These are phyloP conservation scores for Parasitella parasitica DNA, from an alignment of 371 early-diverging fungal genomes.

Conservation along the genomic window DNA sequence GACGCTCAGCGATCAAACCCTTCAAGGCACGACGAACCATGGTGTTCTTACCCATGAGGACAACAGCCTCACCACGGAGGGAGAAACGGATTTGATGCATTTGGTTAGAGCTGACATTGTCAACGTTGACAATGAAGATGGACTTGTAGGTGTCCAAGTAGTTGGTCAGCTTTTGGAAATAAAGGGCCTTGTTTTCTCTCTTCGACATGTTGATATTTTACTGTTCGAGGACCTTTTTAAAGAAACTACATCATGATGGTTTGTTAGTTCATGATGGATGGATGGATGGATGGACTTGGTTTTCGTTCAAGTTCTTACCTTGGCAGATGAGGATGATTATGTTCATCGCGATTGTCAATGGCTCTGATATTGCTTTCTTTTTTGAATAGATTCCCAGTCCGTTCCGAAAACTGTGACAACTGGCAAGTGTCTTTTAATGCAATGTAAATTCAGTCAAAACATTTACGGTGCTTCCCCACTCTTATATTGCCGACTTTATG, in stretches of 20 bases:
- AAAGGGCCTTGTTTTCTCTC: slow-evolving; percentile 55
- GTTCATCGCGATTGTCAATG: neutral
- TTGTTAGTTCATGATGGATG: neutral
- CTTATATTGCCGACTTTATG: too few species aligned
- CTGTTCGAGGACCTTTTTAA: slow-evolving; percentile 57
- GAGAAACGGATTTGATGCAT: slow-evolving; percentile 98
- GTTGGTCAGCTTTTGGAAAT: slow-evolving; percentile 63
- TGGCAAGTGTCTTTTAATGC: neutral
- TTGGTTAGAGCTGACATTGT: slow-evolving; percentile 99
- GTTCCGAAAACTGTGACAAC: neutral
- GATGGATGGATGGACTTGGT: neutral
- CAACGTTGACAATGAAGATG: slow-evolving; percentile 98
- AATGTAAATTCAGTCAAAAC: too few species aligned
- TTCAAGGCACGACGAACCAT: slow-evolving; percentile 98
- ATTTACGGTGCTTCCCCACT: too few species aligned
- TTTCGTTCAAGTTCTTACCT: neutral
- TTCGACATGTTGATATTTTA: slow-evolving; percentile 51
- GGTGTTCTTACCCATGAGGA: slow-evolving; percentile 99
- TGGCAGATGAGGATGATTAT: neutral
- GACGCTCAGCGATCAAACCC: slow-evolving; percentile 76
- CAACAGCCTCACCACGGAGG: slow-evolving; percentile 90
- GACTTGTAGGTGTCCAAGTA: slow-evolving; percentile 77
- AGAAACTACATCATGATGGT: neutral
- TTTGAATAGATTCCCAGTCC: neutral
- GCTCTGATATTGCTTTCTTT: neutral